Evolutionary conservation across 2,329 filamentous ascomycete species (phyloP).

Genomic region (Diaporthe sp.): DNA sequence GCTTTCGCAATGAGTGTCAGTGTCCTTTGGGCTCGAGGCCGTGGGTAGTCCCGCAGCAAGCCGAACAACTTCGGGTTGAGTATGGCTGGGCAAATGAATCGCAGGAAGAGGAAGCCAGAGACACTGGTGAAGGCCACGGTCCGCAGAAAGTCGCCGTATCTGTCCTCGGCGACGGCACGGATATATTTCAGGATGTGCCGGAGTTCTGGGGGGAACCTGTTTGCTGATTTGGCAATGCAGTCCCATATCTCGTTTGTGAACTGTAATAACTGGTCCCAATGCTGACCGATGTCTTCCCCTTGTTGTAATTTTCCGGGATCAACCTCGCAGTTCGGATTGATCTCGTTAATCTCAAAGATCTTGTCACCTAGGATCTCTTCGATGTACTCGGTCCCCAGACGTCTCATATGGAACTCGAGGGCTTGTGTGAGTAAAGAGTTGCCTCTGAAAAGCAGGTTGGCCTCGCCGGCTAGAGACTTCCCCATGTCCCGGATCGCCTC

Average conservation of each 20-base stretch:
- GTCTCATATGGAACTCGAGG: conserved; percentile 94
- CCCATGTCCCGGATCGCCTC: conserved; percentile 82
- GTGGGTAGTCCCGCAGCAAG: conserved; percentile 85
- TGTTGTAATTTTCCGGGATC: conserved; percentile 84
- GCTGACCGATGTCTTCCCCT: conserved; percentile 80
- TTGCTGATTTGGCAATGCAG: conserved; percentile 81
- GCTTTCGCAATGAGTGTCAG: conserved; percentile 94
- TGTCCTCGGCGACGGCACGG: conserved; percentile 90
- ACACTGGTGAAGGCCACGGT: conserved; percentile 95
- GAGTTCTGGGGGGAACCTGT: conserved; percentile 83
- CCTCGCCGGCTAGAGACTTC: conserved; percentile 85
- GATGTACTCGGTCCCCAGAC: conserved; percentile 92
- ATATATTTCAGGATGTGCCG: conserved; percentile 91
- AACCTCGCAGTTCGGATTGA: conserved; percentile 93
- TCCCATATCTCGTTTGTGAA: conserved; percentile 89
- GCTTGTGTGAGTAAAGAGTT: conserved; percentile 95
- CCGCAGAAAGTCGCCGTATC: conserved; percentile 91
- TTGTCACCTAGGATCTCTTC: conserved; percentile 90
- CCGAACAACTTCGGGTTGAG: conserved; percentile 95
- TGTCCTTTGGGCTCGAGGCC: conserved; percentile 85
- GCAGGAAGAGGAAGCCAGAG: conserved; percentile 92
- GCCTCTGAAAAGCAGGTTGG: conserved; percentile 93
- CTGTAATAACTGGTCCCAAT: conserved; percentile 83
- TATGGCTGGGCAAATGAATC: conserved; percentile 97
- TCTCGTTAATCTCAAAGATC: conserved; percentile 88